These are phyloP conservation scores for Leptographium lundbergii DNA, from an alignment of 2,329 filamentous ascomycete species.

Conservation along the genomic window DNA sequence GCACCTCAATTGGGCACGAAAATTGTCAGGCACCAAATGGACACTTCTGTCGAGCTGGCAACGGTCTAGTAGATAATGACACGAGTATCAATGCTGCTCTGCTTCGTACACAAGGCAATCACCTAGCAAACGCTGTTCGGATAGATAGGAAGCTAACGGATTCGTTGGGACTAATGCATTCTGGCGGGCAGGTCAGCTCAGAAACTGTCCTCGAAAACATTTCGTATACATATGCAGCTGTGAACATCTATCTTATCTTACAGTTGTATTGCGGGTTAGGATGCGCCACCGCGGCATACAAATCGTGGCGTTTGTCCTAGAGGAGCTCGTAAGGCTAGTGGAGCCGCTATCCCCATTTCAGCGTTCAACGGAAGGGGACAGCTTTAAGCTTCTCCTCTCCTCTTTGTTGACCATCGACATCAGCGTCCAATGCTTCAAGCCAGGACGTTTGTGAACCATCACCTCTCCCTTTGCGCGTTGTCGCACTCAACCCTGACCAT, in stretches of 20 bases:
- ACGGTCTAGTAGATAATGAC: background rate
- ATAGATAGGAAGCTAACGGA: background rate
- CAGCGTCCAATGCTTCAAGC: background rate
- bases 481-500: background rate
- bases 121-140: background rate
- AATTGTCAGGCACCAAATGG: background rate
- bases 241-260: background rate
- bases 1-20: background rate
- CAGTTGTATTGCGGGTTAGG: background rate
- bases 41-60: background rate
- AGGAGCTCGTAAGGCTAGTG: background rate
- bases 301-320: background rate
- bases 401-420: background rate
- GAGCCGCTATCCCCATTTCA: constrained; percentile 2
- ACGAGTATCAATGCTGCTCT: background rate
- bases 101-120: background rate
- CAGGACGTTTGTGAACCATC: background rate
- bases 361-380: constrained; percentile 15
- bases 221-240: background rate
- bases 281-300: background rate
- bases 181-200: background rate
- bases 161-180: background rate
- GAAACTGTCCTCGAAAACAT: background rate
- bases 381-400: constrained; percentile 10
- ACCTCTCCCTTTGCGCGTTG: background rate